Conservation (phyloP, 1,284 basidiomycete genomes). For the Sphaerobolus stellatus region DNA sequence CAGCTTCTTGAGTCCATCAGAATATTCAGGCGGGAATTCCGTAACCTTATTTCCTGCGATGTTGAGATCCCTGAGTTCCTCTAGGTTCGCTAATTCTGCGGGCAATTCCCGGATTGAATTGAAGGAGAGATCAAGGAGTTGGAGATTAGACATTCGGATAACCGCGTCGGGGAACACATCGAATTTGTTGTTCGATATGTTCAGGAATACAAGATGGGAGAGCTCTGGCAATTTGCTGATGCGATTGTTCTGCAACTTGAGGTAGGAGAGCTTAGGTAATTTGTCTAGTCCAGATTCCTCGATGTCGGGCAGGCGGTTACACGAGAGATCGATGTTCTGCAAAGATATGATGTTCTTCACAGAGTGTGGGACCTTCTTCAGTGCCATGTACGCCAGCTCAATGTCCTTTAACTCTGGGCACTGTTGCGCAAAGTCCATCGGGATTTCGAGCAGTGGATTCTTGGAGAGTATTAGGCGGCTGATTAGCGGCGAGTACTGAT, state of each 20-base stretch:
- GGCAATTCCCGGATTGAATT: slow-evolving; percentile 87
- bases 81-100: slow-evolving; percentile 73
- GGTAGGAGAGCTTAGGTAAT: slow-evolving; percentile 68
- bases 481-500: slow-evolving; percentile 85
- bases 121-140: slow-evolving; percentile 93
- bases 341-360: slow-evolving; percentile 77
- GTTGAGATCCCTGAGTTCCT: slow-evolving; percentile 72
- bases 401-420: slow-evolving; percentile 85
- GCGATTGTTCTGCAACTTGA: slow-evolving; percentile 92
- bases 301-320: slow-evolving; percentile 90
- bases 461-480: slow-evolving; percentile 87
- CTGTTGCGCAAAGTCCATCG: slow-evolving; percentile 93
- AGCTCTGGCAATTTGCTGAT: slow-evolving; percentile 85
- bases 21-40: slow-evolving; percentile 70
- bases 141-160: slow-evolving; percentile 70
- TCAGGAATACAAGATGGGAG: slow-evolving; percentile 72
- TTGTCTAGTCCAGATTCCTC: slow-evolving; percentile 83
- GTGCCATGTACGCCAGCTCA: slow-evolving; percentile 88
- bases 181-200: slow-evolving; percentile 98
- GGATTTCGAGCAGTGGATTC: slow-evolving; percentile 96
- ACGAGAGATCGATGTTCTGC: slow-evolving; percentile 86
- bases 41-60: slow-evolving; percentile 88
- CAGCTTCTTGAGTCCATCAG: slow-evolving; percentile 57
- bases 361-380: slow-evolving; percentile 90
- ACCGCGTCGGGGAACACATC: slow-evolving; percentile 77